These are phyloP conservation scores for Fragaria ananassa DNA, from an alignment of 306 rosid species.

Conservation along the genomic window DNA sequence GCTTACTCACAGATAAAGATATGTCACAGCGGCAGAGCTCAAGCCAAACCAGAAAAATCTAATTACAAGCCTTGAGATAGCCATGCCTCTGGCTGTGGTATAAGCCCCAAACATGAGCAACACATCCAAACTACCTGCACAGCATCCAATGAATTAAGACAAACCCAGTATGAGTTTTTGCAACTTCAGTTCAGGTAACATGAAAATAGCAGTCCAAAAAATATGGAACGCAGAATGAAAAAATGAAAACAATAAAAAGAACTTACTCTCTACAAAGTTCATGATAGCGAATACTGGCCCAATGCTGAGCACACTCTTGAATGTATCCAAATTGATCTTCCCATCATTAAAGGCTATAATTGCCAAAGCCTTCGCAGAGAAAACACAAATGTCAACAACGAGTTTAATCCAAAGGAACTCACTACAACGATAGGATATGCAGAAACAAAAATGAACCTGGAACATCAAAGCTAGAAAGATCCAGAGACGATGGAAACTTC, in stretches of 20 bases:
- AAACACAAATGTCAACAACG: slow-evolving; percentile 20
- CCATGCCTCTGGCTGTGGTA: slow-evolving; percentile 93
- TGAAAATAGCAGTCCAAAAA: slow-evolving; percentile 5
- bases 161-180: background rate
- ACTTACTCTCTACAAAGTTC: slow-evolving; percentile 82
- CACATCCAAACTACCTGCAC: slow-evolving; percentile 72
- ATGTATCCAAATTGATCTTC: slow-evolving; percentile 52
- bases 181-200: slow-evolving; percentile 10
- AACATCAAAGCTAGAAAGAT: slow-evolving; percentile 89
- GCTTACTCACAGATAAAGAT: slow-evolving; percentile 70
- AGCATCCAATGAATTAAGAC: slow-evolving; percentile 9
- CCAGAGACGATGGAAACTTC: slow-evolving; percentile 99
- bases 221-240: slow-evolving; percentile 14
- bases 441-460: slow-evolving; percentile 54
- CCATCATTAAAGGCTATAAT: slow-evolving; percentile 74
- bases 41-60: slow-evolving; percentile 91
- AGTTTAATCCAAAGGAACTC: slow-evolving; percentile 16
- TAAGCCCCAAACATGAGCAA: slow-evolving; percentile 94
- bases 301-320: slow-evolving; percentile 72
- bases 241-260: background rate
- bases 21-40: slow-evolving; percentile 65
- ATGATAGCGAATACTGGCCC: slow-evolving; percentile 86
- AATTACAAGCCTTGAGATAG: slow-evolving; percentile 88
- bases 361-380: slow-evolving; percentile 61
- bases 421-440: slow-evolving; percentile 7